Evolutionary conservation across 257 asterid species (phyloP), one percentile per base, ranked within the genome.

Genomic region (Perilla frutescens): DNA sequence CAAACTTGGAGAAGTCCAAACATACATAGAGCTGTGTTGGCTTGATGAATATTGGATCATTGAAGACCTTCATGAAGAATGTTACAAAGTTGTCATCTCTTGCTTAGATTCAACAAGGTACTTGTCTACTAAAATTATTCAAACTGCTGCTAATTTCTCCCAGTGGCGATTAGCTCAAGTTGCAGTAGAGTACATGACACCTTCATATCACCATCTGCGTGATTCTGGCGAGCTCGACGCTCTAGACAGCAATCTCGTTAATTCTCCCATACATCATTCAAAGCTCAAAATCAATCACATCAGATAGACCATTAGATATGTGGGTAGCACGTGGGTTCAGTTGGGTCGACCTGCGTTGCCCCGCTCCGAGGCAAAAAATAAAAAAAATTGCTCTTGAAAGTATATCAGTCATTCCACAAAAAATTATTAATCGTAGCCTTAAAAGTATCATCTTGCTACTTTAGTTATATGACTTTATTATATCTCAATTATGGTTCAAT

Each of bases 11-110:
- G 84, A 90, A 81, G 77, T 86, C 63, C 76, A 77, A 36, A 77
- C 90, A 39, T 91, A 89, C 64, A 55, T 89, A 13, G 97, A 94
- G 85, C 93, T 91, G 62, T 88, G 94, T 66, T 91, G 96, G 93
- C 90, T 94, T 65, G 85, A 93, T 45, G 92, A 90, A 29, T 94
- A 82, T 69, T 94, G 98, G 97, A 83, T 94, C 73, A 73, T 89
- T 14, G 88, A 86, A 32, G 88, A 86, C 78, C 87, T 91, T 32
- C 79, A 81, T 15, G 88, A 87, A 78, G 85, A 90, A 76, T 94
- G 97, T 76, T 81, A 81, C 49, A 32, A 80, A 65, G 80, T 78
- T 14, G 86, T 82, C 5, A 73, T 74, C 61, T 83, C 93, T 10
- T 85, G 90, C 86, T 73, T 94, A 69, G 90, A 87, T 68, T 84